Percentiles rank a stretch among this genome's conserved stretches.
Evolutionary conservation across 352 stramenopile species (phyloP).

Genomic region (Pythium vanterpoolii): DNA sequence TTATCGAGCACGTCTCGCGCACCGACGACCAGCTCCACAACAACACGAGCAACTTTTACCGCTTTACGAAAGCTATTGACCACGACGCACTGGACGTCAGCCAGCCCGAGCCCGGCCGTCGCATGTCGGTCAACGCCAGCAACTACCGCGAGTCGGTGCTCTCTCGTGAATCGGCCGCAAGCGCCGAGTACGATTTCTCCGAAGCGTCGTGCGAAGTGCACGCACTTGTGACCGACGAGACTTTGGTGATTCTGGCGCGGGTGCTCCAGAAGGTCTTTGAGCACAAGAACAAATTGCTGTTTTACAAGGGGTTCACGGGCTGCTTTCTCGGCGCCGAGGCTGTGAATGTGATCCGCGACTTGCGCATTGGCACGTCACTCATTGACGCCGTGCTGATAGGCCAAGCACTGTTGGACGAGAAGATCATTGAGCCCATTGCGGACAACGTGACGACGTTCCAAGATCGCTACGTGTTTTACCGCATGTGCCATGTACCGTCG

Average conservation of each 20-base stretch:
- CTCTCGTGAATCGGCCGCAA: constrained; percentile 48
- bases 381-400: constrained; percentile 83
- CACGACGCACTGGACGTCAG: constrained; percentile 30
- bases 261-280: constrained; percentile 83
- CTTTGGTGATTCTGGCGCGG: constrained; percentile 52
- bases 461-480: constrained; percentile 87
- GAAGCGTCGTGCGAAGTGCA: constrained; percentile 76
- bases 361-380: constrained; percentile 61
- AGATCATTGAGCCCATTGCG: constrained; percentile 74
- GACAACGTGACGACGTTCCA: constrained; percentile 73
- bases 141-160: constrained; percentile 78
- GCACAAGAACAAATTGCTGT: constrained; percentile 86
- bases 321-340: constrained; percentile 83
- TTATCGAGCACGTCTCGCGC: constrained; percentile 80
- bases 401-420: constrained; percentile 74
- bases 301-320: constrained; percentile 81
- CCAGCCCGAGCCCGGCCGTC: constrained; percentile 29
- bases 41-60: constrained; percentile 83
- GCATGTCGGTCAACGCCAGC: constrained; percentile 55
- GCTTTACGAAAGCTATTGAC: constrained; percentile 71
- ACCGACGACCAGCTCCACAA: constrained; percentile 80
- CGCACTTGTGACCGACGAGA: constrained; percentile 79
- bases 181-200: constrained; percentile 73
- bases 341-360: constrained; percentile 79
- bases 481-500: constrained; percentile 45